Evolutionary conservation across 768 basidiomycete species (phyloP).

Genomic region (Boletellus emodensis): DNA sequence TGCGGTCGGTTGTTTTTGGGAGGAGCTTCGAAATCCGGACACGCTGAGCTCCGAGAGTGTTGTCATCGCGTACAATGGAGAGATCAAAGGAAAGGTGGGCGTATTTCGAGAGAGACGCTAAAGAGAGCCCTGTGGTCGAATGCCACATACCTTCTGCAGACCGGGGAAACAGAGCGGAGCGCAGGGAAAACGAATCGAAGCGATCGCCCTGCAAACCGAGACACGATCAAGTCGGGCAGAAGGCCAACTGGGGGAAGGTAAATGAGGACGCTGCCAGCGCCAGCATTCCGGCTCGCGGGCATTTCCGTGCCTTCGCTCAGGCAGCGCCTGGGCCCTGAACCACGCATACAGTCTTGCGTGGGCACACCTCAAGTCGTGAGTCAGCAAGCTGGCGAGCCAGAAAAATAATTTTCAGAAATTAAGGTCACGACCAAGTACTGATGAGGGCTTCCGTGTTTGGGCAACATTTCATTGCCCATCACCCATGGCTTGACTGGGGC

Average conservation of each 20-base stretch:
- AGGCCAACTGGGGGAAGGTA: background rate
- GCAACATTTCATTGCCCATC: slow-evolving; percentile 8
- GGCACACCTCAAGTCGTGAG: slow-evolving; percentile 4
- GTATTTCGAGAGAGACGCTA: too few relatives aligned
- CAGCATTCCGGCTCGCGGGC: slow-evolving; percentile 6
- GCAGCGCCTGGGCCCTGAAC: slow-evolving; percentile 1
- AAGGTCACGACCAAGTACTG: background rate
- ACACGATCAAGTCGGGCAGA: background rate
- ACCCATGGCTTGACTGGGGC: slow-evolving; percentile 2
- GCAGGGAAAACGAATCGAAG: background rate
- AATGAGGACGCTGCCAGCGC: slow-evolving; percentile 1
- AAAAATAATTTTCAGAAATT: background rate
- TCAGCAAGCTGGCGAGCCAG: slow-evolving; percentile 6
- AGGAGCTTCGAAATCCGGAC: background rate
- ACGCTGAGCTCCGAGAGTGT: background rate
- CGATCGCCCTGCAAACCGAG: background rate
- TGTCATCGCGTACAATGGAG: background rate
- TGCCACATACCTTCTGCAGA: background rate
- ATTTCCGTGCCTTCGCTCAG: slow-evolving; percentile 9
- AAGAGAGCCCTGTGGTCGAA: background rate
- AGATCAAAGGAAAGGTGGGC: too few relatives aligned
- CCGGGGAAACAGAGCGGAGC: background rate
- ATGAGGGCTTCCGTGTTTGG: background rate
- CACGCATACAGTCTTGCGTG: background rate
- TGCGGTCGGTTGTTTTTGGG: background rate